Conservation (phyloP, 106 monocot genomes). For the Chionographis japonica region DNA sequence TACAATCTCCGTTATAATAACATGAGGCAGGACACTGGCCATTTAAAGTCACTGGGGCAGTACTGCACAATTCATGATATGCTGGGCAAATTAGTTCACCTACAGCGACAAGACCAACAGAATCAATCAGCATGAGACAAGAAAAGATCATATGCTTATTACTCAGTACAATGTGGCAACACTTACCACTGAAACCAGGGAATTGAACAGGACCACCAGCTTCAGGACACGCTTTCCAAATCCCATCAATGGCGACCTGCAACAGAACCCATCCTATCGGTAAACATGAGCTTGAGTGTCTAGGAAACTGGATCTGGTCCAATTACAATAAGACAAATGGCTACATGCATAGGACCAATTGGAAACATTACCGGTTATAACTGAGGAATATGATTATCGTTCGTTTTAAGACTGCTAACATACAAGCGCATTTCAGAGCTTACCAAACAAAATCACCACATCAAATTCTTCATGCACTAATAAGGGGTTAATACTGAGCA, state of each 20-base stretch:
- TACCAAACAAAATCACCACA: no score
- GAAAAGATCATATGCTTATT: not conserved
- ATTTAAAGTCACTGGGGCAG: constrained; percentile 32
- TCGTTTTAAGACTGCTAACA: no score
- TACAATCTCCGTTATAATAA: constrained; percentile 80
- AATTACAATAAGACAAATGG: no score
- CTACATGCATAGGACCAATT: no score
- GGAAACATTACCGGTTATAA: no score
- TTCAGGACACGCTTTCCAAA: constrained; percentile 85
- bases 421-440: no score
- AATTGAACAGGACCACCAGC: constrained; percentile 92
- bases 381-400: no score
- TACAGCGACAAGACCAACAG: constrained; percentile 21
- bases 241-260: constrained; percentile 93
- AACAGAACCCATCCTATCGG: constrained; percentile 2
- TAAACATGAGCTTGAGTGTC: not conserved
- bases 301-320: no score
- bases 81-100: constrained; percentile 96
- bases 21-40: constrained; percentile 77
- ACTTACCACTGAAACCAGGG: constrained; percentile 88
- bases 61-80: constrained; percentile 83
- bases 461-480: no score
- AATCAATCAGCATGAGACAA: constrained; percentile 1
- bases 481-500: no score
- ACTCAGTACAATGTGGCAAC: not conserved